These are phyloP conservation scores for Russula olivacea DNA, from an alignment of 768 basidiomycete species.

Conservation along the genomic window DNA sequence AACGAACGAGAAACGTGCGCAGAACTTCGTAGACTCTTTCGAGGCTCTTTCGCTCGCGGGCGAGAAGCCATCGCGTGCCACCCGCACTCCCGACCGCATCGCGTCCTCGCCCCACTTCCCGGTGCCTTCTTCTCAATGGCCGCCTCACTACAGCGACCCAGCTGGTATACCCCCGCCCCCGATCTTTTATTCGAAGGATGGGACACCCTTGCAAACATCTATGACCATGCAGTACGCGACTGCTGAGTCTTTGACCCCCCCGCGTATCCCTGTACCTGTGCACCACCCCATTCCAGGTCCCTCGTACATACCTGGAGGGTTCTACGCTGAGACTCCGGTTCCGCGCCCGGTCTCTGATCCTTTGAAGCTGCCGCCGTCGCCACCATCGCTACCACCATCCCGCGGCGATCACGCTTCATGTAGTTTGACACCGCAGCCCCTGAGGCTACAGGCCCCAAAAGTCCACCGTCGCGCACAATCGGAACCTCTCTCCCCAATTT, in stretches of 20 bases:
- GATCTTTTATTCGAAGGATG: slow-evolving; percentile 31
- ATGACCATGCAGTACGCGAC: slow-evolving; percentile 37
- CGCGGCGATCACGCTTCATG: not conserved
- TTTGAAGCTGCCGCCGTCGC: not conserved
- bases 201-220: slow-evolving; percentile 35
- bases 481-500: slow-evolving; percentile 26
- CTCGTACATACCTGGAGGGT: not conserved
- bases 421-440: slow-evolving; percentile 18
- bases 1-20: slow-evolving; percentile 10
- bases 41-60: slow-evolving; percentile 32
- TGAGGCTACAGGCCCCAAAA: not conserved
- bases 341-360: not conserved
- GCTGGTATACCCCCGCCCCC: slow-evolving; percentile 29
- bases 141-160: slow-evolving; percentile 22
- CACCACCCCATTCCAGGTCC: slow-evolving; percentile 3
- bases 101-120: slow-evolving; percentile 4
- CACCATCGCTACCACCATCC: not conserved
- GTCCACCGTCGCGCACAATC: slow-evolving; percentile 18
- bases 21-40: slow-evolving; percentile 33
- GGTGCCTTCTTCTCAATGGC: not conserved
- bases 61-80: not conserved
- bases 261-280: slow-evolving; percentile 2
- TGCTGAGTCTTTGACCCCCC: slow-evolving; percentile 1
- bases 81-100: not conserved
- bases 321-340: not conserved